A percentile compares a stretch with the other conserved stretches of the same genome.
Conservation (phyloP, 2,329 filamentous ascomycete genomes). For the Stemphylium lycopersici region DNA sequence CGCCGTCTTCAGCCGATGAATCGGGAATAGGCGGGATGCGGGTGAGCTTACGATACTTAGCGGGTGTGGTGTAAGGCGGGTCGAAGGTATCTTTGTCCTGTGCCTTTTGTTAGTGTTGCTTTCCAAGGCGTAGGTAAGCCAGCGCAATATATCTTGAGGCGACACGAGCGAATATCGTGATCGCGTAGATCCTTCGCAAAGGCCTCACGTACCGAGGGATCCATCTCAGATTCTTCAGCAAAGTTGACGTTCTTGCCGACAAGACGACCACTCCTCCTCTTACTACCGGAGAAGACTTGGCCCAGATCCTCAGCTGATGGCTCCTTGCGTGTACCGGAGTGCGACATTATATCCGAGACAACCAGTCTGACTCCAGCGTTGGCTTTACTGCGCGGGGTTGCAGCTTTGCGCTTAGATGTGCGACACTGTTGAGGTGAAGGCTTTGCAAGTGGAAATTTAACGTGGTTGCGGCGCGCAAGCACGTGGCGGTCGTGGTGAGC, state of each 20-base stretch:
- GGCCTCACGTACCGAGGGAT: slow-evolving; percentile 9
- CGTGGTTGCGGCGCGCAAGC: slow-evolving; percentile 21
- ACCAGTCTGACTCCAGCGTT: neutral
- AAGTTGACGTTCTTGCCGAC: slow-evolving; percentile 14
- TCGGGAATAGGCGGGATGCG: neutral
- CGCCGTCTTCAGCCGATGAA: slow-evolving; percentile 20
- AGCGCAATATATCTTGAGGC: neutral
- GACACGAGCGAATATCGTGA: too few species aligned
- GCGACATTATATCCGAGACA: neutral
- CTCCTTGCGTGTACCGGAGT: neutral
- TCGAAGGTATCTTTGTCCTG: slow-evolving; percentile 17
- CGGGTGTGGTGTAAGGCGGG: slow-evolving; percentile 6
- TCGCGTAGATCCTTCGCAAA: neutral
- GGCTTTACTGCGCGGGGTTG: neutral
- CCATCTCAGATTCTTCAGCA: slow-evolving; percentile 5
- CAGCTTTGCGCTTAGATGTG: neutral
- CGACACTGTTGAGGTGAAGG: neutral
- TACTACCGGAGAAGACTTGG: neutral
- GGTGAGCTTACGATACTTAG: slow-evolving; percentile 19
- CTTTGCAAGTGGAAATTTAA: neutral
- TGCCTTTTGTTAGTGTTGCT: neutral
- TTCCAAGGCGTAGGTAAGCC: neutral
- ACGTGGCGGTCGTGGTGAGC: slow-evolving; percentile 25
- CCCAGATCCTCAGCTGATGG: slow-evolving; percentile 1
- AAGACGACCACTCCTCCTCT: slow-evolving; percentile 17